phyloP scores from a whole-genome alignment of 2,329 filamentous ascomycete species.

The Fusarium coicis region DNA sequence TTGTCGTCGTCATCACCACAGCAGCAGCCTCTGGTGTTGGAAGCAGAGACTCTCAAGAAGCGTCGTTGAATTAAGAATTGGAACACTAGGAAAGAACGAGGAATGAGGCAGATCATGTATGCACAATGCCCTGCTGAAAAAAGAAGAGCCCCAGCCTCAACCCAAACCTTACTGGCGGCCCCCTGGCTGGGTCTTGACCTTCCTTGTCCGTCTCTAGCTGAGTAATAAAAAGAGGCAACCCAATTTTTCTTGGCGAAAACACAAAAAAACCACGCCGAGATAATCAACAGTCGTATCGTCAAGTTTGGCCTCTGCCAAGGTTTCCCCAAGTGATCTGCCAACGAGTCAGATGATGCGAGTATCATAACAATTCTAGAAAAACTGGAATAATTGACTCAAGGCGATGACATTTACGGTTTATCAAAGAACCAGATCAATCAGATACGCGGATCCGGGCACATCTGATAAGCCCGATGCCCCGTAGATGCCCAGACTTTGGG shows the following conservation, averaged over 20 bases:
- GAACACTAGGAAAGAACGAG: background rate
- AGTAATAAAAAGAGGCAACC: conserved; percentile 4
- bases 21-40: background rate
- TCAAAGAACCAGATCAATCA: background rate
- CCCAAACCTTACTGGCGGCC: background rate
- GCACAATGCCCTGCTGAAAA: background rate
- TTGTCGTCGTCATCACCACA: conserved; percentile 26
- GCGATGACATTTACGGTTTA: background rate
- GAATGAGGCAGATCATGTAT: background rate
- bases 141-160: background rate
- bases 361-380: conserved; percentile 2
- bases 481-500: background rate
- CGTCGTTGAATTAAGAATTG: conserved; percentile 22
- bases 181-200: background rate
- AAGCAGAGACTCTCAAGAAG: background rate
- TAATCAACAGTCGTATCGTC: background rate
- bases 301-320: conserved; percentile 8
- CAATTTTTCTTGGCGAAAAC: conserved; percentile 6
- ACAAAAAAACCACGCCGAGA: conserved; percentile 16
- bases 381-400: background rate
- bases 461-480: background rate
- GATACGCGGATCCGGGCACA: background rate
- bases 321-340: background rate
- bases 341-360: conserved; percentile 15
- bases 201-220: background rate